Conservation (phyloP, 305 asterid genomes). For the Fraxinus sp. region DNA sequence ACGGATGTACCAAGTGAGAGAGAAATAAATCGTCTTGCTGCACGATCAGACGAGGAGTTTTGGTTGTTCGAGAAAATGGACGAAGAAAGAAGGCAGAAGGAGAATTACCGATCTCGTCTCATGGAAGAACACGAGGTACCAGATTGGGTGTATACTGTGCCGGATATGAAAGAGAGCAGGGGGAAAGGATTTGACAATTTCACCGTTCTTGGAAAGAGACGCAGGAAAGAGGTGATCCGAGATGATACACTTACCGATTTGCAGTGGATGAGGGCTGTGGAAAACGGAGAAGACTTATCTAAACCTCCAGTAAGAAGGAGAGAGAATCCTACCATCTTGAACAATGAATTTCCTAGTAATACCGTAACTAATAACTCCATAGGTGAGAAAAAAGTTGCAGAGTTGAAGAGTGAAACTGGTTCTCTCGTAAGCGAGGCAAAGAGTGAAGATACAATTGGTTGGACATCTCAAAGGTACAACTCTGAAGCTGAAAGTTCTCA, state of each 20-base stretch:
- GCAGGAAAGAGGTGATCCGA: constrained; percentile 74
- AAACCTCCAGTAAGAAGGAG: constrained; percentile 44
- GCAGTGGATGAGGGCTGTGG: constrained; percentile 77
- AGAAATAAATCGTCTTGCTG: constrained; percentile 95
- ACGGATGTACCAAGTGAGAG: constrained; percentile 94
- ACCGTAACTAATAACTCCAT: constrained; percentile 4
- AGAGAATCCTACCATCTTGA: constrained; percentile 33
- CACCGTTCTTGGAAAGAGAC: constrained; percentile 76
- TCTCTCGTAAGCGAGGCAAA: constrained; percentile 48
- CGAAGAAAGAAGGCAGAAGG: constrained; percentile 82
- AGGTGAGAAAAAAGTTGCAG: constrained; percentile 38
- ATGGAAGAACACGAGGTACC: constrained; percentile 99
- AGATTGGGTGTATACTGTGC: constrained; percentile 73
- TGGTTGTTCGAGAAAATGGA: constrained; percentile 98
- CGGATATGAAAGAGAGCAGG: constrained; percentile 52
- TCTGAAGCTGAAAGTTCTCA: constrained; percentile 54
- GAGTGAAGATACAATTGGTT: constrained; percentile 51
- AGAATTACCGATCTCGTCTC: constrained; percentile 82
- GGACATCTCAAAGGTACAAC: constrained; percentile 39
- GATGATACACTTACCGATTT: constrained; percentile 66
- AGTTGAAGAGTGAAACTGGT: constrained; percentile 43
- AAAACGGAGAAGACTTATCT: constrained; percentile 51
- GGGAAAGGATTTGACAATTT: constrained; percentile 58
- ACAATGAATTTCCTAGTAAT: constrained; percentile 34
- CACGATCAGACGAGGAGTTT: constrained; percentile 89